Evolutionary conservation across 495 filamentous ascomycete genomes (phyloP).

Genomic region (Penicillium silybi): DNA sequence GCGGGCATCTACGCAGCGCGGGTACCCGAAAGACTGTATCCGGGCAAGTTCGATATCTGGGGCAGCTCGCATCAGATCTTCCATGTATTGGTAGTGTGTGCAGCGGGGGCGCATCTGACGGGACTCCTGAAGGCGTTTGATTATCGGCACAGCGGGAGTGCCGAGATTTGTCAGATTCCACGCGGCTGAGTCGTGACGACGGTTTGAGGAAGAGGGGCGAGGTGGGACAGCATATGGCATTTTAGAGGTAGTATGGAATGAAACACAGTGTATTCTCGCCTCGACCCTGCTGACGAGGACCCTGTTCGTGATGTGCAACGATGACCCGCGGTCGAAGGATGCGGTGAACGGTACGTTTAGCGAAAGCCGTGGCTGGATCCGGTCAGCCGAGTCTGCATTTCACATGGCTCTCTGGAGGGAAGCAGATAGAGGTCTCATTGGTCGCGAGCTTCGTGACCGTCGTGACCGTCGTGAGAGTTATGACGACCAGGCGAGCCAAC

Average conservation of each 20-base stretch:
- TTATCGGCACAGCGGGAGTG: constrained; percentile 46
- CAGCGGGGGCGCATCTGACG: constrained; percentile 53
- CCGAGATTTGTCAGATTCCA: constrained; percentile 36
- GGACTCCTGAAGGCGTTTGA: constrained; percentile 57
- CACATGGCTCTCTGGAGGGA: constrained; percentile 15
- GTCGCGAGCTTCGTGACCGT: neutral
- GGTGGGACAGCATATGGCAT: constrained; percentile 27
- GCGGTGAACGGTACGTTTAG: constrained; percentile 10
- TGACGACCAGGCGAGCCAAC: neutral
- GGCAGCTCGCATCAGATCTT: constrained; percentile 64
- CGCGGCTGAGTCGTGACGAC: constrained; percentile 20
- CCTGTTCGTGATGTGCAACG: constrained; percentile 25
- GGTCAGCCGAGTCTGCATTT: constrained; percentile 25
- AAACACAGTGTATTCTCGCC: constrained; percentile 15
- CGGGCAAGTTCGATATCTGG: constrained; percentile 56
- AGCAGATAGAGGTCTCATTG: constrained; percentile 8
- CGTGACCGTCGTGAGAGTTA: neutral
- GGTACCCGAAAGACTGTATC: constrained; percentile 46
- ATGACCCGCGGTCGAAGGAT: constrained; percentile 17
- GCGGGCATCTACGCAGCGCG: constrained; percentile 75
- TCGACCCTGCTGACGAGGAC: constrained; percentile 23
- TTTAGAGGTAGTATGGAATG: constrained; percentile 23
- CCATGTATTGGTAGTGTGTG: constrained; percentile 60
- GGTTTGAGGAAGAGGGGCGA: constrained; percentile 8
- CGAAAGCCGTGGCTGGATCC: constrained; percentile 1